Base-by-base conservation (phyloP, 441 rosid species). In the Eutrema salsugineum region DNA sequence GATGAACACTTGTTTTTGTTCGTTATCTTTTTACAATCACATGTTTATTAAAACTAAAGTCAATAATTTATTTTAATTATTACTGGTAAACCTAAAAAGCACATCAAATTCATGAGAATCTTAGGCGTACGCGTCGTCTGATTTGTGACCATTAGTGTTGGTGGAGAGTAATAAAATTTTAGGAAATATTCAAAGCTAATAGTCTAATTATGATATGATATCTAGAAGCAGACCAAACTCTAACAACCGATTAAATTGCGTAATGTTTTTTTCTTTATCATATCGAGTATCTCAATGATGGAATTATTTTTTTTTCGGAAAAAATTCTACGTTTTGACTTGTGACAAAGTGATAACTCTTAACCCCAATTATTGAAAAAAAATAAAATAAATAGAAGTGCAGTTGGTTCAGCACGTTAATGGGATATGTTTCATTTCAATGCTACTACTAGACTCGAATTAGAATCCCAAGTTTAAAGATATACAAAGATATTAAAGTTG, bases 71-170 rank as follows among this genome's bases (percentile, higher is more conserved):
- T 49, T 17, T 19, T 20, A 19, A 22, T 49, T 49, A 49, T 2
- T 40, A 24, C n/a, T 43, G 15, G 51, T 63, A 30, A 62, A 63
- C 36, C 16, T 22, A 14, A 17, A 63, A 38, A 5, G 35, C 15
- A 63, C 28, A 17, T 47, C 22, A 46, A 46, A 63, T 63, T 63
- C 55, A 46, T 63, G 32, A 30, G 68, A 46, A 44, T 42, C 28
- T 46, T 63, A 63, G 53, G 43, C 30, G 32, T 63, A 63, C 56
- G 68, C 68, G 56, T 63, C 12, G 17, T 47, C 42, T 32, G 43
- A 46, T 63, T 44, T 47, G 32, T 32, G 19, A 46, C 56, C 68
- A 46, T 32, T 22, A 47, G 12, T 63, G 55, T 63, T 47, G 55
- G 68, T 63, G 56, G 33, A 47, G 68, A 32, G 44, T 47, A 17